Evolutionary conservation across 208 protist species (phyloP).

Genomic region (Entamoeba invadens): DNA sequence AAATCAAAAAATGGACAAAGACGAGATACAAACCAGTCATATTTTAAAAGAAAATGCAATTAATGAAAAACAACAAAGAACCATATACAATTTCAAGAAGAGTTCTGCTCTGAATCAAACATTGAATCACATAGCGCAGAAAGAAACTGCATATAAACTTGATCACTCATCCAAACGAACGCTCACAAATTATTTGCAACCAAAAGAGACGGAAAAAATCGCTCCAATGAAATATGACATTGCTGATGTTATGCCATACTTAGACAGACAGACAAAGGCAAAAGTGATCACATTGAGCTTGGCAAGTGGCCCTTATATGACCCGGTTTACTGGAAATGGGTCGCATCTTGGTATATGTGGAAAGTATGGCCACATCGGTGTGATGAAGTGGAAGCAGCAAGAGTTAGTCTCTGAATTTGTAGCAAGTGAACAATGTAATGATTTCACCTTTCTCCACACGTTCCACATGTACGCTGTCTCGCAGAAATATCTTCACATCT

Average conservation of each 20-base stretch:
- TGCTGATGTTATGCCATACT: not conserved
- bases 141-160: too few relatives aligned
- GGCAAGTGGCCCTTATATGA: not conserved
- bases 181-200: not conserved
- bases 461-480: not conserved
- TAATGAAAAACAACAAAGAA: not conserved
- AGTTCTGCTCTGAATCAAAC: too few relatives aligned
- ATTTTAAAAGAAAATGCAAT: not conserved
- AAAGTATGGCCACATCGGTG: not conserved
- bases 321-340: not conserved
- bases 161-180: too few relatives aligned
- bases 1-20: too few relatives aligned
- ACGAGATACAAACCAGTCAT: too few relatives aligned
- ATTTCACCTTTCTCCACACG: not conserved
- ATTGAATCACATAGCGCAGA: too few relatives aligned
- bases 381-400: not conserved
- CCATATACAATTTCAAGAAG: too few relatives aligned
- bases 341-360: not conserved
- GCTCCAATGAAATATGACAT: not conserved
- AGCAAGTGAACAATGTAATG: not conserved
- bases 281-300: not conserved
- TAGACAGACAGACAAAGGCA: not conserved
- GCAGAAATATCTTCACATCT: conserved; percentile 5
- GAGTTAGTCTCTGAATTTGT: not conserved
- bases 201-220: not conserved